These are phyloP conservation scores for Tinospora cordifolia DNA, from an alignment of 164 flowering plant genomes.

Conservation along the genomic window DNA sequence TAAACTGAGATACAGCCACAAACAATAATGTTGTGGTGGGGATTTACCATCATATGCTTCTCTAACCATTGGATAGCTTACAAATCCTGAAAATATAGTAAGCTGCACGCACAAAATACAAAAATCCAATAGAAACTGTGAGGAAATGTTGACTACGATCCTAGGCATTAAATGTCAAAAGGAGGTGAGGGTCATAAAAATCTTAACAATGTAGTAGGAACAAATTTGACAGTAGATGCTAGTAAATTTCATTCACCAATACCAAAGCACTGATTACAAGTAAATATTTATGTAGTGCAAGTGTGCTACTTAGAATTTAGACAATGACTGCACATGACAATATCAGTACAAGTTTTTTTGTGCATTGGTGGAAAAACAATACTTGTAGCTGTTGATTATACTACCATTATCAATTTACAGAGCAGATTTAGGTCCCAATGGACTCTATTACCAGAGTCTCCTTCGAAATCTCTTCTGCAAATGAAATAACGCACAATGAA, in stretches of 20 bases:
- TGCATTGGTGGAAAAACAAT: too few relatives aligned
- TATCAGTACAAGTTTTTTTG: too few relatives aligned
- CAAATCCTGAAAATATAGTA: conserved; percentile 98
- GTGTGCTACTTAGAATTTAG: background rate
- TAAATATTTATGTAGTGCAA: background rate
- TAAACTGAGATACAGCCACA: background rate
- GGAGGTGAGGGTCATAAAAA: background rate
- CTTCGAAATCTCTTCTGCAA: too few relatives aligned
- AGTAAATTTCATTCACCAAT: background rate
- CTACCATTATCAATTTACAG: too few relatives aligned
- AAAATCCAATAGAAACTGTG: conserved; percentile 10
- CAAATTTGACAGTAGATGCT: background rate
- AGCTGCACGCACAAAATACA: conserved; percentile 48
- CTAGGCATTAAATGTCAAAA: too few relatives aligned
- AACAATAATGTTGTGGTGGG: background rate
- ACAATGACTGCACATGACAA: too few relatives aligned
- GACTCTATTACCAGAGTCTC: too few relatives aligned
- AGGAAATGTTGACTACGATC: background rate
- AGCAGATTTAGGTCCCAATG: too few relatives aligned
- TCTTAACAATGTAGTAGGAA: too few relatives aligned
- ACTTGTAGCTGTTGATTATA: too few relatives aligned
- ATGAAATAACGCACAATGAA: too few relatives aligned
- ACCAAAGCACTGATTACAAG: background rate
- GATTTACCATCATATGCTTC: conserved; percentile 90
- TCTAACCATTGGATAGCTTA: conserved; percentile 96